These are phyloP conservation scores for Cryptococcus depauperatus DNA, from an alignment of 1,284 basidiomycete species.

Conservation along the genomic window DNA sequence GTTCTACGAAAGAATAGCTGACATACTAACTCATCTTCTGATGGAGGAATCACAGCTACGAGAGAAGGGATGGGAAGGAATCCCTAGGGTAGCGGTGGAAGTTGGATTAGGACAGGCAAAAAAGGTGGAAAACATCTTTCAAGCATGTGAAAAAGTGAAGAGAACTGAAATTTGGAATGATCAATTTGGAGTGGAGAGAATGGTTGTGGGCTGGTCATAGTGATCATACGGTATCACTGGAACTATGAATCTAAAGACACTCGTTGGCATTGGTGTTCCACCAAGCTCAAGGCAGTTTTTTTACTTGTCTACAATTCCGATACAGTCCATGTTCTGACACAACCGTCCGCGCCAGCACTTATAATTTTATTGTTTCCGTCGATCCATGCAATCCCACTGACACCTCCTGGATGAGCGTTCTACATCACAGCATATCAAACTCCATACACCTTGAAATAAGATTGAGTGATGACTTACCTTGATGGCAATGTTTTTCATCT, in stretches of 20 bases:
- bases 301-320: conserved; percentile 7
- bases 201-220: conserved; percentile 38
- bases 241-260: no score
- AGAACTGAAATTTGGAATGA: conserved; percentile 63
- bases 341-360: conserved; percentile 75
- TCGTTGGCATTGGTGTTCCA: background rate
- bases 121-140: conserved; percentile 56
- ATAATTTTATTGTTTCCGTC: conserved; percentile 55
- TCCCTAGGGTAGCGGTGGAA: conserved; percentile 59
- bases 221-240: no score
- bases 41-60: conserved; percentile 46
- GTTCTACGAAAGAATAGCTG: conserved; percentile 68
- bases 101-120: conserved; percentile 66
- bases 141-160: conserved; percentile 41
- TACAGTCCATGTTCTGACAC: conserved; percentile 60
- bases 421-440: conserved; percentile 6
- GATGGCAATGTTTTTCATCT: conserved; percentile 69
- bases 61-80: conserved; percentile 7
- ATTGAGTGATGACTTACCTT: conserved; percentile 52
- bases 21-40: conserved; percentile 51
- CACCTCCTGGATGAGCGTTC: conserved; percentile 74
- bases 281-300: no score
- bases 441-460: background rate
- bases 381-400: conserved; percentile 69
- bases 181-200: conserved; percentile 56